Conservation (phyloP, 2,329 filamentous ascomycete genomes). For the Exserohilum turcica region DNA sequence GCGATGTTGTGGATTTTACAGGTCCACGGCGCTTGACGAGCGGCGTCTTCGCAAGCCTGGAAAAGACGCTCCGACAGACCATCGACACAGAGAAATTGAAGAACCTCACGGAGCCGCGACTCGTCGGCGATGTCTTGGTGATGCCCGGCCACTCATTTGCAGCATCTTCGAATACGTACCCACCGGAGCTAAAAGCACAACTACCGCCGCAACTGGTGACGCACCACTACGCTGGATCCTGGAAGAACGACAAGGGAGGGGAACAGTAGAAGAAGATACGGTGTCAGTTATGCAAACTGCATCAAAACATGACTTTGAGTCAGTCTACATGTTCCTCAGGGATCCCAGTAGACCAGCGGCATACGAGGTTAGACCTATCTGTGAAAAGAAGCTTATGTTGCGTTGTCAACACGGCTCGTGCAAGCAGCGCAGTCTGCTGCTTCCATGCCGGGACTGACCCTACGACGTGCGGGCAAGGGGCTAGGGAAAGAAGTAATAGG, state of each 20-base stretch:
- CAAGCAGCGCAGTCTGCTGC: neutral
- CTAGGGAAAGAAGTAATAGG: neutral
- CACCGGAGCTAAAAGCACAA: slow-evolving; percentile 1
- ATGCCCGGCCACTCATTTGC: slow-evolving; percentile 25
- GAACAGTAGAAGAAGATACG: neutral
- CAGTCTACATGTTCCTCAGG: neutral
- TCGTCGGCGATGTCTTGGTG: slow-evolving; percentile 36
- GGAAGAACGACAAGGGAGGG: slow-evolving; percentile 27
- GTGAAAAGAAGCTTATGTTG: neutral
- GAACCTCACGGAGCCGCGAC: slow-evolving; percentile 28
- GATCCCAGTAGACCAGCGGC: neutral
- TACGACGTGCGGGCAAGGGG: neutral
- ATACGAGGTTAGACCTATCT: neutral
- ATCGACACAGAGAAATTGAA: slow-evolving; percentile 25
- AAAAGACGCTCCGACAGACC: slow-evolving; percentile 12
- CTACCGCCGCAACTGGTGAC: slow-evolving; percentile 18
- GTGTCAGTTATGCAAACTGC: neutral
- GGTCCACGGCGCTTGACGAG: slow-evolving; percentile 35
- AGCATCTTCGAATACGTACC: slow-evolving; percentile 20
- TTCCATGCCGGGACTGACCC: neutral
- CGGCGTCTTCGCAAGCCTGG: slow-evolving; percentile 34
- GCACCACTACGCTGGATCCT: slow-evolving; percentile 29
- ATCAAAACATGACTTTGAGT: too few relatives aligned
- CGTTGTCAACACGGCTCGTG: neutral
- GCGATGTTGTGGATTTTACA: slow-evolving; percentile 39